phyloP scores from a whole-genome alignment of 805 yeast genomes.

The Teunomyces funiuensis region DNA sequence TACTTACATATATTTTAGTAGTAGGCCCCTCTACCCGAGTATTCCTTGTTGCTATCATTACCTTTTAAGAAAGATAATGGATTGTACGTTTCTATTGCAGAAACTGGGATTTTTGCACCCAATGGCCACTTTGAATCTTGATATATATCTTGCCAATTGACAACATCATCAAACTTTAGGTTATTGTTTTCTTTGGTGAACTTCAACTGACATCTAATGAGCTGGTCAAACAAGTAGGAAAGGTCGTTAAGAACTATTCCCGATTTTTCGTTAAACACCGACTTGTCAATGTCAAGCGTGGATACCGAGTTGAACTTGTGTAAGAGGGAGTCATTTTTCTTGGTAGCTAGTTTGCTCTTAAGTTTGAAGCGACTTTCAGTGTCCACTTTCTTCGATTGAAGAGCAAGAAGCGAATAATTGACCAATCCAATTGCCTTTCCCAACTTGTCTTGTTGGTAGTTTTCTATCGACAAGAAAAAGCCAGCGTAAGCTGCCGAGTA shows the following conservation, averaged over 20 bases:
- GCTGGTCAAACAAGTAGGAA: constrained; percentile 39
- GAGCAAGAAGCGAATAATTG: constrained; percentile 32
- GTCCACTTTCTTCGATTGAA: constrained; percentile 33
- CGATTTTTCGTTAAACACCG: constrained; percentile 33
- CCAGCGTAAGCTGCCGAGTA: constrained; percentile 46
- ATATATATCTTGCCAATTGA: constrained; percentile 33
- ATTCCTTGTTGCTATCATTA: background rate
- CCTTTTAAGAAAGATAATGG: constrained; percentile 17
- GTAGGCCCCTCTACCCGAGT: constrained; percentile 10
- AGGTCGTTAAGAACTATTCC: constrained; percentile 39
- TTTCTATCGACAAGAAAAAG: constrained; percentile 43
- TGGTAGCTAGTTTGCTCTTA: constrained; percentile 25
- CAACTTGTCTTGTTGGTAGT: constrained; percentile 43
- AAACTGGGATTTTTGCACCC: constrained; percentile 37
- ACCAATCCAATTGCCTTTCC: constrained; percentile 50
- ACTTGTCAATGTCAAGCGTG: constrained; percentile 33
- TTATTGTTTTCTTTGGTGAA: constrained; percentile 44
- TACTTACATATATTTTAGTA: constrained; percentile 7
- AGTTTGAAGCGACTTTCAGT: constrained; percentile 18
- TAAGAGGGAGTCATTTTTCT: constrained; percentile 32
- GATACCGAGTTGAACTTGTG: constrained; percentile 34
- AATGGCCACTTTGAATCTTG: constrained; percentile 46
- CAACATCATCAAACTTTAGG: constrained; percentile 36
- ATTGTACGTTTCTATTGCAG: constrained; percentile 21
- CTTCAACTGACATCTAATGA: constrained; percentile 39